Conservation (phyloP, 148 eudicot genomes). For the Hydrangea macrophylla region DNA sequence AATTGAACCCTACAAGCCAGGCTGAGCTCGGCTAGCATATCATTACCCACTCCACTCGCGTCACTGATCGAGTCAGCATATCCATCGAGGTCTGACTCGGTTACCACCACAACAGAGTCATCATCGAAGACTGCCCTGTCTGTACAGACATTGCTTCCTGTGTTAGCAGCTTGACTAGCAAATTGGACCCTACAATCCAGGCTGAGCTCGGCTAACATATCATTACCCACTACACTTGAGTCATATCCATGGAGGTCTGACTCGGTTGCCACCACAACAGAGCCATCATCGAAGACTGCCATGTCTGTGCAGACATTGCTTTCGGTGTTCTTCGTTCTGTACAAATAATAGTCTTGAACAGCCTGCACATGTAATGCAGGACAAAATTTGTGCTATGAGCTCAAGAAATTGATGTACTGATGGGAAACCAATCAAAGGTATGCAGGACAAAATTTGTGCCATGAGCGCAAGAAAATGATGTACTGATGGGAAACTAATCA, state of each 20-base stretch:
- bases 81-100: slow-evolving; percentile 57
- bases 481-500: too few species aligned
- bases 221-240: slow-evolving; percentile 14
- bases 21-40: slow-evolving; percentile 19
- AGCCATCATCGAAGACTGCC: slow-evolving; percentile 40
- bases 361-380: slow-evolving; percentile 24
- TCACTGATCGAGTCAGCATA: slow-evolving; percentile 31
- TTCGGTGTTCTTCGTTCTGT: slow-evolving; percentile 17
- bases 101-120: slow-evolving; percentile 41
- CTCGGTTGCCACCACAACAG: slow-evolving; percentile 45
- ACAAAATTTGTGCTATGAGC: neutral
- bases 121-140: too few species aligned
- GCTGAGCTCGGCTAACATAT: slow-evolving; percentile 19
- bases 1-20: slow-evolving; percentile 38
- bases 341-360: slow-evolving; percentile 40
- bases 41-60: slow-evolving; percentile 13
- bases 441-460: too few species aligned
- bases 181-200: slow-evolving; percentile 38
- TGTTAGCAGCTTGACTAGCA: slow-evolving; percentile 45
- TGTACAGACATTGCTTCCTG: too few species aligned
- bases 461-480: too few species aligned
- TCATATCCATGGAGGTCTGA: slow-evolving; percentile 58
- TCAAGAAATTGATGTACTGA: too few species aligned
- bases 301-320: neutral
- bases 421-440: too few species aligned